Base-by-base conservation (phyloP, 2,329 filamentous ascomycete species). In the Cladosporium sphaerospermum region DNA sequence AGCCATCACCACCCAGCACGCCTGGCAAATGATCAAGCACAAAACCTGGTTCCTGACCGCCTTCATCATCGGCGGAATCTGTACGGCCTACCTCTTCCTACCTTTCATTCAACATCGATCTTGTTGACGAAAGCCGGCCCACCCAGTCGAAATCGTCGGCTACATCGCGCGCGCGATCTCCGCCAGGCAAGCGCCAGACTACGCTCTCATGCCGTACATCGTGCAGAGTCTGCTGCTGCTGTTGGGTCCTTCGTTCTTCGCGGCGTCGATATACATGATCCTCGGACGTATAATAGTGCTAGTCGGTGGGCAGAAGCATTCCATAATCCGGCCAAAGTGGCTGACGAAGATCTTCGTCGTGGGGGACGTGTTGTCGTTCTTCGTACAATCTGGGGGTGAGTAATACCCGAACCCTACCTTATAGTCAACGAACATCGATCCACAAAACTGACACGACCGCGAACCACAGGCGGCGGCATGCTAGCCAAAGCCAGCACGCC, bases 301-400 rank as follows among this genome's bases (percentile, higher is more conserved):
- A n/a, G 75, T 71, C 3, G 67, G 71, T 11, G 55, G 66, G 0
- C 39, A 44, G 8, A 16, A 44, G 5, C 67, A 72, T 59, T 73
- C 75, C 0, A 52, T 77, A 19, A 69, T 79, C 33, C 59, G 65
- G 1, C 63, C 67, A 0, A 67, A 55, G 3, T 76, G 74, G 71
- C 63, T 82, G 6, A 82, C 79, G 2, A 76, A 73, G 52, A 68
- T 77, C 32, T 83, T 83, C 54, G 79, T 84, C 3, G 45, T 62
- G 4, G 78, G 79, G 23, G 80, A 83, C 57, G 61, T 81, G 4
- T 45, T 80, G 4, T 77, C 75, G 1, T 78, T 83, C 61, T 28
- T 74, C 3, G 64, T 80, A 5, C 79, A 83, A 62, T 69, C 67
- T 14, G 39, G 31, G 28, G 46, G 46, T 67, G 65, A 40, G 45